phyloP scores from a whole-genome alignment of 2,329 filamentous ascomycete species.

The Neoarthrinium moseri region DNA sequence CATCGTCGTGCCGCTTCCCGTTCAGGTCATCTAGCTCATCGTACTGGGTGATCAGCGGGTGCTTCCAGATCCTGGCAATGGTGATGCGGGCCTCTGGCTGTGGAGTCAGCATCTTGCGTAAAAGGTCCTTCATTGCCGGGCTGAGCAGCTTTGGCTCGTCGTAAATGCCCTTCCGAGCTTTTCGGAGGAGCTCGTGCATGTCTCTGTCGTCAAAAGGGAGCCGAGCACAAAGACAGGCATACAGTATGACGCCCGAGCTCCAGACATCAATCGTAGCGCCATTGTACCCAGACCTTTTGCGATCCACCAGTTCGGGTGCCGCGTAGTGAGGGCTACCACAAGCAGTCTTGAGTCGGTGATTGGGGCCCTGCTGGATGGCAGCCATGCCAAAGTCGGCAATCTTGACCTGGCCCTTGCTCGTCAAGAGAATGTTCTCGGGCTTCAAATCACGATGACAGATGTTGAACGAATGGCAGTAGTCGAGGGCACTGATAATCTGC shows the following conservation, averaged over 20 bases:
- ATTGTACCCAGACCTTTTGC: conserved; percentile 63
- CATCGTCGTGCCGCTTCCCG: conserved; percentile 40
- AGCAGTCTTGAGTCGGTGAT: conserved; percentile 78
- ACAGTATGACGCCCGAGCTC: conserved; percentile 90
- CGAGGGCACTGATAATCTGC: conserved; percentile 87
- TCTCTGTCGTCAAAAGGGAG: conserved; percentile 78
- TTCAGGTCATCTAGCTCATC: conserved; percentile 70
- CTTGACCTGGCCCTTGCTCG: conserved; percentile 75
- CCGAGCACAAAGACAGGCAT: conserved; percentile 78
- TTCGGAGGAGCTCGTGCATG: conserved; percentile 59
- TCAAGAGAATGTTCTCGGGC: conserved; percentile 93
- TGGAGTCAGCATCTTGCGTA: conserved; percentile 74
- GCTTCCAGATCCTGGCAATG: conserved; percentile 79
- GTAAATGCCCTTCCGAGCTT: conserved; percentile 60
- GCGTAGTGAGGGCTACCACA: conserved; percentile 98
- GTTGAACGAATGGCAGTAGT: conserved; percentile 91
- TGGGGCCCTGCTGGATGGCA: conserved; percentile 77
- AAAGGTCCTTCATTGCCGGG: conserved; percentile 71
- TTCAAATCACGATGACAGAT: conserved; percentile 97
- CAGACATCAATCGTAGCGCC: conserved; percentile 90
- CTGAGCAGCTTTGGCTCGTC: conserved; percentile 63
- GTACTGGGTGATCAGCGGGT: conserved; percentile 84
- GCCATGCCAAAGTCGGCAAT: conserved; percentile 99
- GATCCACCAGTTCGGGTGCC: conserved; percentile 84
- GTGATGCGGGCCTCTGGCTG: conserved; percentile 78